Evolutionary conservation across 2,329 filamentous ascomycete species (phyloP), one percentile per base, ranked within the genome.

Genomic region (Ophiostoma angusticollis): DNA sequence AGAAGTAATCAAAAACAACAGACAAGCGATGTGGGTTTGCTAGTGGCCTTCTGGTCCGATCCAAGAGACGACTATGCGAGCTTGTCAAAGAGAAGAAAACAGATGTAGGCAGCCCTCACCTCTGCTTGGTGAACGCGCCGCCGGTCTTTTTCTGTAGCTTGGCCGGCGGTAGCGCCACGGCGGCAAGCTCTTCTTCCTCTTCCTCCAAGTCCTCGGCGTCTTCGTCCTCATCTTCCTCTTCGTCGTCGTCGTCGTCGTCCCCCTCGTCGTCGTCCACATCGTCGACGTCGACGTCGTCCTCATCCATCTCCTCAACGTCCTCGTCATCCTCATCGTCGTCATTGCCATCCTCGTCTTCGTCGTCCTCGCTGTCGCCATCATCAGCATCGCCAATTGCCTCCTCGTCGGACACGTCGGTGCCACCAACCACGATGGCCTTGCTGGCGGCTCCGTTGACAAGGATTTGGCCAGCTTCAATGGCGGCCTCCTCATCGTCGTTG

Each of bases 301-400:
- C 87, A 2, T 95, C 83, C 55, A 91, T 94, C 37, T 94, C 80
- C 5, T 93, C 70, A 16, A 70, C 75, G n/a, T 75, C 76, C 46
- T 84, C 79, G 28, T 80, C 78, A 7, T 81, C 71, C 4, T 74
- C 62, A 3, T 64, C 64, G 3, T 63, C 68, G 6, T 36, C 33
- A 3, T 40, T 29, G 9, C 34, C 37, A 13, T 39, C 35, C 11
- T 44, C 45, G 6, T 21, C 44, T 23, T 47, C 48, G 13, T 45
- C 47, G 5, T 45, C 68, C 14, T 67, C 54, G 21, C 78, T 71
- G 23, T 80, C 76, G 52, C 87, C 72, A 1, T 82, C 86, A 58
- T 95, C 87, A 2, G 94, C 82, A 55, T 91, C 94, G 39, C 94
- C 80, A 6, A 21, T 69, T 74, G 16, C 74, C 75, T 47, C 84